These are phyloP conservation scores for Fonsecaea multimorphosa DNA, from an alignment of 2,329 filamentous ascomycete genomes.

Conservation along the genomic window DNA sequence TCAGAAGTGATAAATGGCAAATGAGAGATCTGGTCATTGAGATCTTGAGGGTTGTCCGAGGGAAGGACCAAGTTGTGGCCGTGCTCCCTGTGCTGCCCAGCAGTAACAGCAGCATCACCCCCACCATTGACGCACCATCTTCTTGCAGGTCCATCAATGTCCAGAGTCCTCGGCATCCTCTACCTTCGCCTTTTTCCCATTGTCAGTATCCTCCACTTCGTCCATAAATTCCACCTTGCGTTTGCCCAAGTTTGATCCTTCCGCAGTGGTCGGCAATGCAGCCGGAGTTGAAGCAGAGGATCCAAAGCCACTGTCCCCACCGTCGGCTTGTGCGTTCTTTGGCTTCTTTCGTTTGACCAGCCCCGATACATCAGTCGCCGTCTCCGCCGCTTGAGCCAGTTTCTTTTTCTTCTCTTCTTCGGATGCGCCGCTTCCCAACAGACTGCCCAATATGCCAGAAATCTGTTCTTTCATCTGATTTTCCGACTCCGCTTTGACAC, in stretches of 20 bases:
- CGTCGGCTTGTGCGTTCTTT: conserved; percentile 30
- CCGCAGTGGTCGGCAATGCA: conserved; percentile 12
- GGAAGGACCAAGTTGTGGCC: not conserved
- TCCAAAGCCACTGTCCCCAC: conserved; percentile 27
- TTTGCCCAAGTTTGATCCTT: conserved; percentile 34
- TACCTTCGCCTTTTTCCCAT: conserved; percentile 32
- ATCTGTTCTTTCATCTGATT: conserved; percentile 48
- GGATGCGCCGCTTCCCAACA: conserved; percentile 59
- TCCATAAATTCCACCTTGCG: conserved; percentile 37
- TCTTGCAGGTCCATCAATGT: conserved; percentile 1
- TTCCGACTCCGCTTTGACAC: conserved; percentile 49
- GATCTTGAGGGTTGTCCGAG: not conserved
- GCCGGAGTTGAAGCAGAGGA: conserved; percentile 34
- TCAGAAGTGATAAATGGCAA: conserved; percentile 15
- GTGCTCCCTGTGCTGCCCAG: not conserved
- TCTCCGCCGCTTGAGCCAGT: conserved; percentile 61
- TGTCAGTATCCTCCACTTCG: conserved; percentile 28
- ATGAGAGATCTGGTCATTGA: not conserved
- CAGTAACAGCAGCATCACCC: not conserved
- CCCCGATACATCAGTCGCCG: conserved; percentile 65
- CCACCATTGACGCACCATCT: not conserved
- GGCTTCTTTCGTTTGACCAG: conserved; percentile 63
- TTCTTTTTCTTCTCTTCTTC: conserved; percentile 59
- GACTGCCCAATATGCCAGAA: conserved; percentile 63
- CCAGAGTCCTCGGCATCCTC: conserved; percentile 33